Evolutionary conservation across 257 asterid species (phyloP).

Genomic region (Rauvolfia tetraphylla): DNA sequence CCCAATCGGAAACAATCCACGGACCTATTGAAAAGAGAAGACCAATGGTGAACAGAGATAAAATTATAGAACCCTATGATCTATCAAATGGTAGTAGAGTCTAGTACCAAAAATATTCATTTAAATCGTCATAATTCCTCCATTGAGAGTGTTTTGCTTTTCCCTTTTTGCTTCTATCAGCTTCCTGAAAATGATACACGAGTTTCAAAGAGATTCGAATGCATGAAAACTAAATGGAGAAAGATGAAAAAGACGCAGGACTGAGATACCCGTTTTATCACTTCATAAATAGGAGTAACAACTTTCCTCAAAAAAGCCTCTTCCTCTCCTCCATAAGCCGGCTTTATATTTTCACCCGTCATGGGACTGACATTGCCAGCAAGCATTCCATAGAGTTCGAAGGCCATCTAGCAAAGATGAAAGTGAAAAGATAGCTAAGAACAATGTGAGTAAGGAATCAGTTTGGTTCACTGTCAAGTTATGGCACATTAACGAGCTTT

Average conservation of each 20-base stretch:
- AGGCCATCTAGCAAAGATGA: slow-evolving; percentile 68
- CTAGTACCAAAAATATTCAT: slow-evolving; percentile 90
- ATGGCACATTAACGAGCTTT: background rate
- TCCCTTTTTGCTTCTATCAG: slow-evolving; percentile 77
- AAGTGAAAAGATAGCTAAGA: slow-evolving; percentile 7
- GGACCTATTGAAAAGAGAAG: slow-evolving; percentile 49
- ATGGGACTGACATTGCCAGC: slow-evolving; percentile 97
- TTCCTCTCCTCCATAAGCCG: slow-evolving; percentile 99
- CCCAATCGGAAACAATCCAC: slow-evolving; percentile 98
- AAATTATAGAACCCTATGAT: background rate
- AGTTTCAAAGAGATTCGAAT: slow-evolving; percentile 13
- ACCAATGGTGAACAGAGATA: slow-evolving; percentile 11
- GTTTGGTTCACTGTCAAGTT: background rate
- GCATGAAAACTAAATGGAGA: background rate
- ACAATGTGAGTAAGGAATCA: background rate
- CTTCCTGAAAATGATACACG: slow-evolving; percentile 67
- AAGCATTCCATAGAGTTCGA: slow-evolving; percentile 97
- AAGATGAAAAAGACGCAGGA: slow-evolving; percentile 7
- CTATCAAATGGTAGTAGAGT: background rate
- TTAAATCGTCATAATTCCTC: slow-evolving; percentile 98
- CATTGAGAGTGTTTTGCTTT: slow-evolving; percentile 95
- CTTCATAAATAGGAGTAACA: slow-evolving; percentile 94
- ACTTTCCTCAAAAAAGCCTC: slow-evolving; percentile 89
- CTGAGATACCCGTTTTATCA: slow-evolving; percentile 77
- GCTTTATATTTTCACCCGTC: slow-evolving; percentile 99